Evolutionary conservation across 1,284 basidiomycete species (phyloP), one percentile per base, ranked within the genome.

Genomic region (Boletus mariae): DNA sequence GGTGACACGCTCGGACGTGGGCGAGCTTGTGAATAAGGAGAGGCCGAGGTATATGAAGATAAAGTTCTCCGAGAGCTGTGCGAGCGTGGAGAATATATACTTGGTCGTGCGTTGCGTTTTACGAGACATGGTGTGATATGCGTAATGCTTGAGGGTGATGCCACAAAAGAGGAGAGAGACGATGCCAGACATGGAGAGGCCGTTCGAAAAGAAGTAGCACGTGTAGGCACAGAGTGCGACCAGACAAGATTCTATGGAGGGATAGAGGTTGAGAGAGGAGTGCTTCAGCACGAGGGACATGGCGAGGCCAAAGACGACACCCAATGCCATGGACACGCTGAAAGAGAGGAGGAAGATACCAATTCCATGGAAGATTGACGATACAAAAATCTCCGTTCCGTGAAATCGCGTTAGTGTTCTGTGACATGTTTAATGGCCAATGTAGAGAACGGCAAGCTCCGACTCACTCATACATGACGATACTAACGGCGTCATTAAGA

Each of bases 1-100:
- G 73, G 87, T 83, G 25, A 82, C 90, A 59, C 78, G 89, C 73
- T 82, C 92, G 59, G 70, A 75, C 1, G 80, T 79, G 1, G 88
- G 87, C 2, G 87, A 78, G 52, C 80, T 83, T 7, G 96, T 99
- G 78, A 99, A 99, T 15, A 99, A 80, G 44, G 92, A 92, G 59
- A 99, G 81, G 23, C 97, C 97, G 58, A 99, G 89, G 72, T 99
- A 99, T 67, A 99, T 95, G 76, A 99, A 99, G 73, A 99, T 98
- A 70, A 99, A 99, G 72, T 99, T 99, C 75, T 99, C 97, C 25
- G 92, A 94, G 23, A 99, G 83, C 65, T 94, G 90, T 0, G 95
- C 94, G 45, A 97, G 84, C 0, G 90, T 91, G 4, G 86, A 85
- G 73, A 97, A 98, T 58, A 97, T 90, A 76, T 95, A 97, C 69